A percentile compares a stretch with the other conserved stretches of the same genome.
phyloP scores from a whole-genome alignment of 495 filamentous ascomycete genomes.

The Lindgomyces ingoldianus region DNA sequence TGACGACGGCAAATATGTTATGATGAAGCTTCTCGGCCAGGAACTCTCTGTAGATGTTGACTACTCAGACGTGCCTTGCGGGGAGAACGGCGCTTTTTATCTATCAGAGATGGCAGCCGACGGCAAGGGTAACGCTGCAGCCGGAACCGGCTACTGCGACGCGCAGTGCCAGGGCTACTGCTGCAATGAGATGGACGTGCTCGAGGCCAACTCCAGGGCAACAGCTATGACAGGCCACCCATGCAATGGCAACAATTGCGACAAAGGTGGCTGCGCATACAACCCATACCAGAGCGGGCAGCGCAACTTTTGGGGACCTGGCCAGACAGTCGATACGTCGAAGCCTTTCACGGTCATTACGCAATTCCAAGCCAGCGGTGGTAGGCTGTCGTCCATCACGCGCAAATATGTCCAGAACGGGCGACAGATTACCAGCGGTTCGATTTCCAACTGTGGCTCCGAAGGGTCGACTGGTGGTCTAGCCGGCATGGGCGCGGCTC shows the following conservation, averaged over 20 bases:
- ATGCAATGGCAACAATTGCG: constrained; percentile 62
- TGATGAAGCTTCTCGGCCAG: constrained; percentile 57
- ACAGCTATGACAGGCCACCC: constrained; percentile 64
- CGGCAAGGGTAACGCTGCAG: constrained; percentile 61
- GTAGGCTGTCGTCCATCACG: constrained; percentile 63
- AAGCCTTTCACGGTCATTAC: constrained; percentile 68
- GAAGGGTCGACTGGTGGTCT: constrained; percentile 33
- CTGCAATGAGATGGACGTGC: constrained; percentile 74
- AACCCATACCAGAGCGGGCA: constrained; percentile 71
- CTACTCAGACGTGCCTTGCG: constrained; percentile 60
- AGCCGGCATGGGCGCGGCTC: constrained; percentile 39
- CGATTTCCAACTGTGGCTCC: constrained; percentile 24
- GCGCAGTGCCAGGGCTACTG: constrained; percentile 69
- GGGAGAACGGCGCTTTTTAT: constrained; percentile 69
- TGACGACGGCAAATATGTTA: constrained; percentile 56
- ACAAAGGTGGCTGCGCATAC: constrained; percentile 77
- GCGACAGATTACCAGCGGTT: constrained; percentile 52
- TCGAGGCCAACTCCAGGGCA: constrained; percentile 65
- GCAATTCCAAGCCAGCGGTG: constrained; percentile 64
- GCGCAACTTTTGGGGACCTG: constrained; percentile 63
- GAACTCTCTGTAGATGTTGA: constrained; percentile 68
- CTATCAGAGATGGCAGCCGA: constrained; percentile 61
- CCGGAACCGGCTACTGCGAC: constrained; percentile 72
- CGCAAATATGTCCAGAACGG: constrained; percentile 73
- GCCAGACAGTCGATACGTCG: constrained; percentile 61